A percentile compares a stretch with the other conserved stretches of the same genome.
These are phyloP conservation scores for Ampelomyces quisqualis DNA, from an alignment of 2,329 filamentous ascomycete species.

Conservation along the genomic window DNA sequence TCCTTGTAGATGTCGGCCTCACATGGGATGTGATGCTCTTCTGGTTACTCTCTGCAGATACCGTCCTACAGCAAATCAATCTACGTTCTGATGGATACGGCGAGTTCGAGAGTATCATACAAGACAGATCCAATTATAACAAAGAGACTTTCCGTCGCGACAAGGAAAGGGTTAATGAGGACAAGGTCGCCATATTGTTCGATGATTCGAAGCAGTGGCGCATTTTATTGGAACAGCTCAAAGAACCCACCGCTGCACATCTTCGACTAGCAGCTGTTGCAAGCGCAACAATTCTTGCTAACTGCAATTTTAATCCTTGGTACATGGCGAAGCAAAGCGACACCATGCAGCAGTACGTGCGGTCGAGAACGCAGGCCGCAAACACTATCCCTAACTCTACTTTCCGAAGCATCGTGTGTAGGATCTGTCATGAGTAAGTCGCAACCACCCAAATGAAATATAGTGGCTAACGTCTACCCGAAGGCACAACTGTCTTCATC, in stretches of 20 bases:
- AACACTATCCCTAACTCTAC: slow-evolving; percentile 9
- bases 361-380: slow-evolving; percentile 6
- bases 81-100: slow-evolving; percentile 2
- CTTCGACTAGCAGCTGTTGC: slow-evolving; percentile 39
- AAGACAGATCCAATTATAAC: slow-evolving; percentile 31
- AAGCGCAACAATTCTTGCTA: slow-evolving; percentile 41
- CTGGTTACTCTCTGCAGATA: slow-evolving; percentile 41
- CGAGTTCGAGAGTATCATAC: slow-evolving; percentile 11
- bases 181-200: slow-evolving; percentile 19
- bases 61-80: slow-evolving; percentile 15
- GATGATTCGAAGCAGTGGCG: slow-evolving; percentile 34
- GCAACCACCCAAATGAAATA: background rate
- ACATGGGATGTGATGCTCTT: slow-evolving; percentile 43
- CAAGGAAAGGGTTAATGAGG: background rate
- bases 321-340: slow-evolving; percentile 41
- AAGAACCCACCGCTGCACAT: slow-evolving; percentile 17
- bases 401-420: slow-evolving; percentile 28
- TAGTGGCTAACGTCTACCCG: slow-evolving; percentile 4
- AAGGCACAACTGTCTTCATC: slow-evolving; percentile 44
- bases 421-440: slow-evolving; percentile 39
- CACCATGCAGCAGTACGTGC: slow-evolving; percentile 10
- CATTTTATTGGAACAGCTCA: slow-evolving; percentile 33
- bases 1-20: slow-evolving; percentile 40
- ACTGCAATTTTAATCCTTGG: slow-evolving; percentile 45
- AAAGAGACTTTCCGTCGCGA: slow-evolving; percentile 15